Base-by-base conservation (phyloP, 345 rosid species). In the Lepidium didymum region DNA sequence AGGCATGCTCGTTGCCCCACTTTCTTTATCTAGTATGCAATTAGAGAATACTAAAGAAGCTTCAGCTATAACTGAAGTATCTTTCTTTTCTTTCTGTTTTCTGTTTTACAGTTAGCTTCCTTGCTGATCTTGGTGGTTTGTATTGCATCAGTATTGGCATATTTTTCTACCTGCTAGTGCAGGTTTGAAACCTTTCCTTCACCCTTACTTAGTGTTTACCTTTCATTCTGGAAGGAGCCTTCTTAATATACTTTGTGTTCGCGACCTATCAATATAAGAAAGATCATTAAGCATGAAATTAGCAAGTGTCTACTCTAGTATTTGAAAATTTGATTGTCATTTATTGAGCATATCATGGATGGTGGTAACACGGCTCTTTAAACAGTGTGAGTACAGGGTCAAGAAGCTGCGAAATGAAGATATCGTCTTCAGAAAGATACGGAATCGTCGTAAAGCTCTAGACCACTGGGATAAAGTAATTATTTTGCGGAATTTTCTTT, bases 51-150 rank as follows among this genome's bases (percentile, higher is more conserved):
- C 59, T 40, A 27, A 38, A 71, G 36, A 46, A 52, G 68, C 70
- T 29, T 45, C 9, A 45, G 37, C 49, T 31, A 29, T 47, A 33
- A 33, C 55, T 64, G 0, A 41, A 46, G 25, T 25, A 3, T 34
- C 5, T 36, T 38, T 5, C 10, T 3, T 5, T 33, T 42, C 46
- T 33, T 23, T 55, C 59, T 50, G 70, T 55, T 72, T 23, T 60
- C 69, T 51, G 14, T 61, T 37, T 68, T 81, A 87, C 90, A 94
- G 99, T 94, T 79, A 83, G 92, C 85, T 91, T 94, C 86, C 90
- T 94, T 54, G 99, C 99, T 0, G 97, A 94, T 74, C 96, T 94
- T 78, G 99, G 99, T 76, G 99, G 99, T 68, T 81, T 94, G 52
- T 94, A 84, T 78, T 94, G 99, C 87, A 79, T 94, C 74, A 91